Evolutionary conservation across 345 rosid genomes (phyloP).

Genomic region (Pistacia vera): DNA sequence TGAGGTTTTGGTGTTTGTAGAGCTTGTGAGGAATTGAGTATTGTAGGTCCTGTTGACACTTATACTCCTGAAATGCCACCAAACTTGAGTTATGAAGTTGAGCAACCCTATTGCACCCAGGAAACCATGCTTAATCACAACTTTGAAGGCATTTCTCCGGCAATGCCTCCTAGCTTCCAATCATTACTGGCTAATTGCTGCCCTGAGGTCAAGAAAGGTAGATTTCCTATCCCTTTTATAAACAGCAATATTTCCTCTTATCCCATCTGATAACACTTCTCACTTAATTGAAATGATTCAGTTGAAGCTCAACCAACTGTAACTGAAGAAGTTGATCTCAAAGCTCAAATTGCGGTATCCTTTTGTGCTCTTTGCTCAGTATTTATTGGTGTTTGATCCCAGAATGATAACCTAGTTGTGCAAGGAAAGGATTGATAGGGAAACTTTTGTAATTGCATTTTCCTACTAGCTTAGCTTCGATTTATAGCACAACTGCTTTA

Average conservation of each 20-base stretch:
- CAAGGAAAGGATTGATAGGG: neutral
- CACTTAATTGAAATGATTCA: constrained; percentile 25
- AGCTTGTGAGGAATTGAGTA: constrained; percentile 33
- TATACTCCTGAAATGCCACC: constrained; percentile 41
- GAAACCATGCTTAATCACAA: constrained; percentile 28
- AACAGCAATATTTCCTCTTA: constrained; percentile 8
- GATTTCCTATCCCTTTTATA: constrained; percentile 9
- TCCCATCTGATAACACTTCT: constrained; percentile 21
- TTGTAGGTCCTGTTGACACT: constrained; percentile 19
- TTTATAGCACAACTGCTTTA: neutral
- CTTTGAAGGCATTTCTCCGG: constrained; percentile 27
- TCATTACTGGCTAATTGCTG: constrained; percentile 63
- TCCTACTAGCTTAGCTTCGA: constrained; percentile 3
- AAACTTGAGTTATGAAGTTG: constrained; percentile 38
- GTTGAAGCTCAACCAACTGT: constrained; percentile 35
- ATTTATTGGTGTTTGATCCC: neutral
- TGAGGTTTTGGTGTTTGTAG: constrained; percentile 38
- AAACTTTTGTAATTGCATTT: constrained; percentile 18
- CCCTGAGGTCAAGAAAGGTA: constrained; percentile 57
- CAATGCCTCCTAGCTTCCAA: constrained; percentile 81
- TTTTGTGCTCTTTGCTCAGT: neutral
- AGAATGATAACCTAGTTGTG: neutral
- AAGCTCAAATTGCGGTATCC: constrained; percentile 75
- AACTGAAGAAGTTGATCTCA: constrained; percentile 50
- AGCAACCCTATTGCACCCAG: constrained; percentile 34